Evolutionary conservation across 495 filamentous ascomycete genomes (phyloP), one percentile per base, ranked within the genome.

Genomic region (Penicillium ucsense): DNA sequence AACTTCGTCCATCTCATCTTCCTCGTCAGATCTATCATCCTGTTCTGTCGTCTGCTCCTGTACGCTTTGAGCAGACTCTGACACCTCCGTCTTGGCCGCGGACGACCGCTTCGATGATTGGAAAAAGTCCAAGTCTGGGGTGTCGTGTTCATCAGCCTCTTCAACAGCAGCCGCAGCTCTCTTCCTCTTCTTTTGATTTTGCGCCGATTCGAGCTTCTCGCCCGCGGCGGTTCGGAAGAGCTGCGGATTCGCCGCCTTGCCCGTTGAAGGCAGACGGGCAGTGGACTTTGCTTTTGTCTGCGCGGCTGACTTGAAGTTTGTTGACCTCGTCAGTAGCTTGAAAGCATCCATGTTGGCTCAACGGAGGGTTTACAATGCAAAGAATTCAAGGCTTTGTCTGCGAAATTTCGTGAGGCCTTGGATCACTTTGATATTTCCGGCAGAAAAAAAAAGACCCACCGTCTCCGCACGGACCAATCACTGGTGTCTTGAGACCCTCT

Each of bases 251-350:
- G 62, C 57, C 38, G 66, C 62, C 48, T 74, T 68, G 39, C 75
- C 76, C 41, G 65, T 63, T 5, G 76, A 79, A 4, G 76, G 76
- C 4, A 74, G 55, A 43, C 60, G 57, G n/a, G 51, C 54, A 11
- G 54, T 50, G 38, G 55, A 36, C 10, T 61, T 50, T 47, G 60
- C 46, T 34, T 55, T 50, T 8, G 53, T 37, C 35, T 53, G 43
- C 30, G 52, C 33, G 30, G 59, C 46, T 39, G 71, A 60, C 50
- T 74, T 76, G 34, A 79, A 55, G 43, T 76, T 79, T 30, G 73
- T 71, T 36, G 75, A 76, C 53, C 76, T 51, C n/a, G 76, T 71
- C 48, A 80, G 61, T 33, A 80, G 55, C 54, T 66, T 75, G 57
- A 80, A 79, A 27, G 67, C 68, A 53, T 80, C 76, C 76, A 80